Conservation (phyloP, 2,329 filamentous ascomycete species). For the Penicillium sp. region DNA sequence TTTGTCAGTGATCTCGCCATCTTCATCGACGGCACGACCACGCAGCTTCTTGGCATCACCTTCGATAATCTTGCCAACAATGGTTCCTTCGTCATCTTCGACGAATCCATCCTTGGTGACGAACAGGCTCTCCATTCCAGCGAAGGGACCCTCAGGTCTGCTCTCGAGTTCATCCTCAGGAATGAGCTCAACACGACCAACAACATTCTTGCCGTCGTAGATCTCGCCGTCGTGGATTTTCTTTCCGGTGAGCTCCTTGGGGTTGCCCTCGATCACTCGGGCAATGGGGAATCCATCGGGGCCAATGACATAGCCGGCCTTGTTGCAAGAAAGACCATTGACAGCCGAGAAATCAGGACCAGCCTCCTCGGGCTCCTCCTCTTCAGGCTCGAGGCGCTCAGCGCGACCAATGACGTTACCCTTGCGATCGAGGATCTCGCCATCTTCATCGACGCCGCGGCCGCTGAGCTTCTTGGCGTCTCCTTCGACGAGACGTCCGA, state of each 20-base stretch:
- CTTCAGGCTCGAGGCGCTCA: constrained; percentile 43
- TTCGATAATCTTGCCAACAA: constrained; percentile 70
- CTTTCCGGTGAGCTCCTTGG: constrained; percentile 58
- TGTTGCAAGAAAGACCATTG: constrained; percentile 58
- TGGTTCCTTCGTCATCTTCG: constrained; percentile 75
- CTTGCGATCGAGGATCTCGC: constrained; percentile 63
- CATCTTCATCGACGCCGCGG: constrained; percentile 62
- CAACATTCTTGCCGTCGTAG: constrained; percentile 58
- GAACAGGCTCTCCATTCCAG: constrained; percentile 57
- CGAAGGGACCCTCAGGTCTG: constrained; percentile 59
- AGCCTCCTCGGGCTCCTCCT: constrained; percentile 39
- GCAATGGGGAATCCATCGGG: constrained; percentile 57
- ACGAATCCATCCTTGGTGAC: constrained; percentile 62
- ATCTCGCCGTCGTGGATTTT: constrained; percentile 60
- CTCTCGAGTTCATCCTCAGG: constrained; percentile 59
- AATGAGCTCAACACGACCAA: constrained; percentile 60
- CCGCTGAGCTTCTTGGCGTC: constrained; percentile 62
- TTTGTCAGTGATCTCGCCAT: constrained; percentile 79
- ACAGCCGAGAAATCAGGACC: constrained; percentile 58
- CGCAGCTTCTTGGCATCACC: constrained; percentile 73
- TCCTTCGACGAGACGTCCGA: constrained; percentile 58
- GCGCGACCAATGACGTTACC: constrained; percentile 64
- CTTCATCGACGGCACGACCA: constrained; percentile 75
- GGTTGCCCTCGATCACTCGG: constrained; percentile 55
- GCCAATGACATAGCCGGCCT: constrained; percentile 59